These are phyloP conservation scores for Fusarium camptoceras DNA, from an alignment of 2,329 filamentous ascomycete genomes.

Conservation along the genomic window DNA sequence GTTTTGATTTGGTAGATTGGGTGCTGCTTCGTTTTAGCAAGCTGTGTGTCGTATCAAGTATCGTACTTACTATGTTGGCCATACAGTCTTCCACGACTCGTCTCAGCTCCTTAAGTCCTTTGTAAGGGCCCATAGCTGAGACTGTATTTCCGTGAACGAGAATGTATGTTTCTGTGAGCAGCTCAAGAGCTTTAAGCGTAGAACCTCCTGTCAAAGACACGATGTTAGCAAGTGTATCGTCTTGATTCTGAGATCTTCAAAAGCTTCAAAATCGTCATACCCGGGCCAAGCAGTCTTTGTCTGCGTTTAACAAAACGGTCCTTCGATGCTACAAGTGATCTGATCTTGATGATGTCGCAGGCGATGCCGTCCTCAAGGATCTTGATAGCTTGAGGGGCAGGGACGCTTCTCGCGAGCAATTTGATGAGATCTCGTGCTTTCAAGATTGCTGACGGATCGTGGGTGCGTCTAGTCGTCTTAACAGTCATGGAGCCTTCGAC, in stretches of 20 bases:
- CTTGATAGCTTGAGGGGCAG: slow-evolving; percentile 91
- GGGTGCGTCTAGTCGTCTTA: slow-evolving; percentile 92
- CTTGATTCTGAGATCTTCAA: no score
- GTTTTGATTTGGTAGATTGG: slow-evolving; percentile 85
- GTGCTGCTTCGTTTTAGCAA: slow-evolving; percentile 59
- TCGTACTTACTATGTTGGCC: slow-evolving; percentile 74
- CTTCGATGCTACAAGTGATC: slow-evolving; percentile 90
- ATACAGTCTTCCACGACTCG: slow-evolving; percentile 95
- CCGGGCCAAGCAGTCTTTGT: slow-evolving; percentile 91
- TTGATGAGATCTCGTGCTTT: slow-evolving; percentile 96
- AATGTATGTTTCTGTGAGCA: slow-evolving; percentile 91
- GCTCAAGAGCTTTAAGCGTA: slow-evolving; percentile 84
- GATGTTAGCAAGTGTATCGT: background rate
- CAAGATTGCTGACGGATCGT: slow-evolving; percentile 90
- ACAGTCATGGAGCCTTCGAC: slow-evolving; percentile 97
- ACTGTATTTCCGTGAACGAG: slow-evolving; percentile 98
- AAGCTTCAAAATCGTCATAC: no score
- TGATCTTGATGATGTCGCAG: slow-evolving; percentile 96
- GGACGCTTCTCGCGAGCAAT: slow-evolving; percentile 88
- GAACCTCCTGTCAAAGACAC: background rate
- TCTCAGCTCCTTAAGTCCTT: slow-evolving; percentile 91
- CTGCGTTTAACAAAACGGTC: slow-evolving; percentile 95
- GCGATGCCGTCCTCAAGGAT: slow-evolving; percentile 93
- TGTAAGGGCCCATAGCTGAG: slow-evolving; percentile 89
- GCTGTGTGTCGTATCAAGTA: background rate